Evolutionary conservation across 1,284 basidiomycete species (phyloP), one percentile per base, ranked within the genome.

Genomic region (Ceratobasidium sp.): DNA sequence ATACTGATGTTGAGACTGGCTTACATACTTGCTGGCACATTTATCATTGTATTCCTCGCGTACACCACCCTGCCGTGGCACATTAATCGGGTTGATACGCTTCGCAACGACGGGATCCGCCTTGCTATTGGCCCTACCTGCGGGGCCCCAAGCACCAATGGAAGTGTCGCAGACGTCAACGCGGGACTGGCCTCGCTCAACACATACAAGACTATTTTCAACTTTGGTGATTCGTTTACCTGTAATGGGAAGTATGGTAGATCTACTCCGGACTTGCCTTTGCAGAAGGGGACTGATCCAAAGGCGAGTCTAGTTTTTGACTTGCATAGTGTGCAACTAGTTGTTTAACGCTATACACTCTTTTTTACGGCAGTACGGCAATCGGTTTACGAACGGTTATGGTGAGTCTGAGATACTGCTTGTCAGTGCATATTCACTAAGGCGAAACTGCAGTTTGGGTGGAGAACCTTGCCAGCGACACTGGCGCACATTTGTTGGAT

Each of bases 171-270:
- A 5, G 69, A 74, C 19, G 34, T 59, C 31, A 74, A 74, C 27
- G 72, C 72, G 4, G 72, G 72, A 14, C 16, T 74, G 19, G 41
- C 9, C 27, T 39, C 41, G 5, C 49, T 74, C 1, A 22, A 24
- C 19, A 19, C 14, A 8, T 74, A 29, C 39, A 63, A 54, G 43
- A 74, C 72, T 1, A 74, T 74, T 34, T 61, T 74, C n/a, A 65
- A 61, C 29, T 74, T 74, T 48, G 72, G 72, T 1, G 72, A 74
- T 31, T 54, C 61, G 14, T 74, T 64, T 22, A 74, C 72, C 6
- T 64, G 46, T 2, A 27, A 64, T 29, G 72, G 72, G 11, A 74
- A 74, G 37, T 64, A 24, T 22, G 72, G 64, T 37, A 61, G 72
- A 5, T 64, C 72, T 22, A 37, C 53, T 31, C 72, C 72, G 5